These are phyloP conservation scores for Plectosphaerella sp. DNA, from an alignment of 2,329 filamentous ascomycete genomes.

Conservation along the genomic window DNA sequence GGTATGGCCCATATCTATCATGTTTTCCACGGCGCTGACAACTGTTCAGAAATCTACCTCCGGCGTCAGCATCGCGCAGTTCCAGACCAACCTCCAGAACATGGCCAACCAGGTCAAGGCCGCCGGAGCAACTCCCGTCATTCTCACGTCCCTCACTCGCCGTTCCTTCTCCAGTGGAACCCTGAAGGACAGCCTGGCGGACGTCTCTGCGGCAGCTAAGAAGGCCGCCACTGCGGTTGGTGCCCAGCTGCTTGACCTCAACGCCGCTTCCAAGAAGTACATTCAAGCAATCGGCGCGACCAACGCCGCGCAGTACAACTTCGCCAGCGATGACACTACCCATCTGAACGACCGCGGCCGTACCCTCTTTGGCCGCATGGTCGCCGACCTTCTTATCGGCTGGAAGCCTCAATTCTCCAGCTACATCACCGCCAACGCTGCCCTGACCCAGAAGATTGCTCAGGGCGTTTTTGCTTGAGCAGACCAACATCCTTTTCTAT, in stretches of 20 bases:
- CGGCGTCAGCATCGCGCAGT: constrained; percentile 41
- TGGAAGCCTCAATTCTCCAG: no score
- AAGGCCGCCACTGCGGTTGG: constrained; percentile 34
- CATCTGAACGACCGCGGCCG: constrained; percentile 51
- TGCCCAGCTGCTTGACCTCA: constrained; percentile 42
- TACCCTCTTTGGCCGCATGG: constrained; percentile 52
- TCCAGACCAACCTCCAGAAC: constrained; percentile 42
- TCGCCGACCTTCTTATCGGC: constrained; percentile 45
- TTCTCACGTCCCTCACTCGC: constrained; percentile 52
- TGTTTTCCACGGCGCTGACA: no score
- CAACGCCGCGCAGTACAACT: constrained; percentile 42
- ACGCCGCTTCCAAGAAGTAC: constrained; percentile 43
- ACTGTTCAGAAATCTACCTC: constrained; percentile 38
- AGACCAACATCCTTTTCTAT: no score
- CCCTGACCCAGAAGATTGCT: no score
- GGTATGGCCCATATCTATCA: not conserved
- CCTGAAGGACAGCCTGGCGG: constrained; percentile 41
- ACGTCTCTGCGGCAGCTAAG: constrained; percentile 40
- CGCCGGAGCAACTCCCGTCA: constrained; percentile 38
- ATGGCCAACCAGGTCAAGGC: constrained; percentile 37
- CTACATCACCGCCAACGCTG: no score
- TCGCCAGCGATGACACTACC: constrained; percentile 41
- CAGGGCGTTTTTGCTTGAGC: no score
- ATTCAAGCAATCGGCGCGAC: constrained; percentile 45
- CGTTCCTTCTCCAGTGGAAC: constrained; percentile 39